These are phyloP conservation scores for Schoenoplectus tabernaemontani DNA, from an alignment of 202 grass and related monocot genomes.

Conservation along the genomic window DNA sequence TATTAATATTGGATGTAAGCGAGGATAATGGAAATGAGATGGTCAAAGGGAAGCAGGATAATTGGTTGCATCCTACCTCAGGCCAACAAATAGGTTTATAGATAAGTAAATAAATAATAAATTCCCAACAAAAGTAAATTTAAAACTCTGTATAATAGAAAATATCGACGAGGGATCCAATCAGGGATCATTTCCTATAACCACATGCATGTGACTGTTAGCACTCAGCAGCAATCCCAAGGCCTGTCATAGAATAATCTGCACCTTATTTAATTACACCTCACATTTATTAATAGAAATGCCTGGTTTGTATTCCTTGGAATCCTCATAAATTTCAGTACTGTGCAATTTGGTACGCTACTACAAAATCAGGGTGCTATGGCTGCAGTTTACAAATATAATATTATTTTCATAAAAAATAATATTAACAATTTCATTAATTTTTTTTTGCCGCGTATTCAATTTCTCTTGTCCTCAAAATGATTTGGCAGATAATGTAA, in stretches of 20 bases:
- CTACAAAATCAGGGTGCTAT: not conserved
- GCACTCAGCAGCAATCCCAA: conserved; percentile 58
- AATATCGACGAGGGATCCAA: conserved; percentile 5
- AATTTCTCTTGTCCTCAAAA: not conserved
- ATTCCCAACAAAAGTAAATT: not conserved
- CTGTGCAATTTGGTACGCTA: not conserved
- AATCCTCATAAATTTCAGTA: not conserved
- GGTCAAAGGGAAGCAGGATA: conserved; percentile 9
- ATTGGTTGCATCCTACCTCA: conserved; percentile 13
- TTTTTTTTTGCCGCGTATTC: too few species aligned
- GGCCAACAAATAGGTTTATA: not conserved
- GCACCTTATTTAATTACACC: conserved; percentile 19
- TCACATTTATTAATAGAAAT: conserved; percentile 3
- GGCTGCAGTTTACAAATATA: not conserved
- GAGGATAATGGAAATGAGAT: conserved; percentile 12
- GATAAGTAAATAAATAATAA: not conserved
- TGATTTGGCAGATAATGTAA: not conserved
- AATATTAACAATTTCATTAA: too few species aligned
- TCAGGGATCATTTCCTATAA: not conserved
- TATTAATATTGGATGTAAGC: not conserved
- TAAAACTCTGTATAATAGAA: not conserved
- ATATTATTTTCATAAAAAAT: too few species aligned
- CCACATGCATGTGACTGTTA: conserved; percentile 61
- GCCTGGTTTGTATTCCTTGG: not conserved
- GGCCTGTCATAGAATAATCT: conserved; percentile 51